phyloP scores from a whole-genome alignment of 2,329 filamentous ascomycete species.

The Juglanconis sp. region DNA sequence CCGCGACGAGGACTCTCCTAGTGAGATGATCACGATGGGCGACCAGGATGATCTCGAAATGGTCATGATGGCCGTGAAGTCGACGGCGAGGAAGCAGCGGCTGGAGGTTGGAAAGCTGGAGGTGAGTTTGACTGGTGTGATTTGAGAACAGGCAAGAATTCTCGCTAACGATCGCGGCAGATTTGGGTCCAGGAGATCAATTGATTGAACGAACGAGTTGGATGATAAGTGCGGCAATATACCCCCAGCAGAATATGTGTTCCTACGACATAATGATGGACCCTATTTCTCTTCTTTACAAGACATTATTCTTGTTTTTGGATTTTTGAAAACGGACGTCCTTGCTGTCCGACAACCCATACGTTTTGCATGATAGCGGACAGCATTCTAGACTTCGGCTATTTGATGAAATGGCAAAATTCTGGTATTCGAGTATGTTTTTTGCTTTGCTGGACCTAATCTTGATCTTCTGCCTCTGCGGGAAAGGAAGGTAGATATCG shows the following conservation, averaged over 20 bases:
- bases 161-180: constrained; percentile 25
- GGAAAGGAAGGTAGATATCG: neutral
- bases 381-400: constrained; percentile 16
- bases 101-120: constrained; percentile 91
- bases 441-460: neutral
- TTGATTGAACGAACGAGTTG: constrained; percentile 5
- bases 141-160: neutral
- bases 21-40: constrained; percentile 94
- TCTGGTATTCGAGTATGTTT: neutral
- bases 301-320: neutral
- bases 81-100: constrained; percentile 67
- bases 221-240: constrained; percentile 11
- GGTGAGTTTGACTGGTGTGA: constrained; percentile 54
- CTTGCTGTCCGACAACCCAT: neutral
- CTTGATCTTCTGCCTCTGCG: neutral
- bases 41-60: constrained; percentile 96
- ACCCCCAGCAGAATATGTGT: constrained; percentile 14
- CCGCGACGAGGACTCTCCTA: constrained; percentile 72
- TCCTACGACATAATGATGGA: constrained; percentile 18
- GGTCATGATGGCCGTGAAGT: constrained; percentile 69
- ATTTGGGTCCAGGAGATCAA: constrained; percentile 32
- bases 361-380: constrained; percentile 14
- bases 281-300: constrained; percentile 7
- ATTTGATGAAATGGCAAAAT: constrained; percentile 9
- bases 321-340: neutral